Base-by-base conservation (phyloP, 441 rosid genomes). In the Theobroma grandiflorum region DNA sequence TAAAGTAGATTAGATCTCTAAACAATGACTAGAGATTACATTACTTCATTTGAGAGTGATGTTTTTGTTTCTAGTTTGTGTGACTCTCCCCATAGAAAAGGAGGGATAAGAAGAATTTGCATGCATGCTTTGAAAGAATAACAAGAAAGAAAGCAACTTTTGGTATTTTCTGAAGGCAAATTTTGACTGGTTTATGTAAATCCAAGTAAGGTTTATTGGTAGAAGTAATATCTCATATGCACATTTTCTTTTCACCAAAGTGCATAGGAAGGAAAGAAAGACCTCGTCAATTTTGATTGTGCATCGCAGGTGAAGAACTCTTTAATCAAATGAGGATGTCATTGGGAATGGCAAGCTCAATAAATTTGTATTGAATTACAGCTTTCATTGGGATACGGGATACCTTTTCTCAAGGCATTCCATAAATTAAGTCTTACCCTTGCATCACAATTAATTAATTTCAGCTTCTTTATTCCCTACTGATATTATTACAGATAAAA, bases 341-440 rank as follows among this genome's bases (percentile, higher is more conserved):
- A 59, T 75, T 63, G 71, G 70, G 78, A 75, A 45, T 10, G n/a
- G 70, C 47, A 74, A 74, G 14, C 42, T 40, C 57, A 79, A 64
- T 70, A 63, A 75, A 75, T 75, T 16, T 71, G 76, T 59, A 68
- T 59, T 78, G 50, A 74, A 57, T 77, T 71, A 20, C 70, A 20
- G 26, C 14, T 18, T 74, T 67, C 72, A 80, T 83, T 69, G 81
- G 78, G 62, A 79, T 8, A 33, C 42, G 82, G 63, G 26, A 63
- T 72, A 77, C 38, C 83, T 59, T 73, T 67, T 80, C 81, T 80
- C 83, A 77, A 83, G 49, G 76, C 64, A 64, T n/a, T 64, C 77
- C 42, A 49, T 53, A 42, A 31, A 40, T 69, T 7, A 9, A 69
- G 42, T 15, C 57, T 58, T 20, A 58, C 33, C 77, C 1, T 50